Conservation (phyloP, 306 rosid genomes). For the Vicia faba region DNA sequence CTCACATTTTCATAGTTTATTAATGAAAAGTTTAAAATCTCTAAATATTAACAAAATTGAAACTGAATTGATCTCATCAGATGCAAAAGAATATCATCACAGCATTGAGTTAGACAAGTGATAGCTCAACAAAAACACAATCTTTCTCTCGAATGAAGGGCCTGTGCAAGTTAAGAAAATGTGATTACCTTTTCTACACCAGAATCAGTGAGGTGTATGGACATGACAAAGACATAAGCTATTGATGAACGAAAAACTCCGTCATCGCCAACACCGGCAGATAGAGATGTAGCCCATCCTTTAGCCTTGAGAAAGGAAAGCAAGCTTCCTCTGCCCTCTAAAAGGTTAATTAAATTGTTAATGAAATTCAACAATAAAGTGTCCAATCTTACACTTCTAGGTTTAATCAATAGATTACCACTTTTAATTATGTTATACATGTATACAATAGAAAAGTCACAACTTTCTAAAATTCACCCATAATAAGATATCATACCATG, state of each 20-base stretch:
- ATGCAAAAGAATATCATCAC: slow-evolving; percentile 28
- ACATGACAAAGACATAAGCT: slow-evolving; percentile 77
- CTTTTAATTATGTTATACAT: too few species aligned
- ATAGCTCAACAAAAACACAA: slow-evolving; percentile 19
- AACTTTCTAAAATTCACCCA: slow-evolving; percentile 19
- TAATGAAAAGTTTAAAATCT: slow-evolving; percentile 23
- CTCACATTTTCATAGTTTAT: slow-evolving; percentile 13
- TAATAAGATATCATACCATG: slow-evolving; percentile 68
- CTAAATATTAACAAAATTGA: slow-evolving; percentile 35
- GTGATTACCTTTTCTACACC: slow-evolving; percentile 80
- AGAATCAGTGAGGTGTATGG: slow-evolving; percentile 87
- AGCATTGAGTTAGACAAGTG: slow-evolving; percentile 12
- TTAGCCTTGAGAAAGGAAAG: slow-evolving; percentile 71
- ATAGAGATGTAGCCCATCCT: slow-evolving; percentile 91
- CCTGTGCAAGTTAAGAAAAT: slow-evolving; percentile 14
- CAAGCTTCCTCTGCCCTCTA: slow-evolving; percentile 98
- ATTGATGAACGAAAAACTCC: slow-evolving; percentile 75
- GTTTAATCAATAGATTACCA: too few species aligned
- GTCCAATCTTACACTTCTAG: slow-evolving; percentile 22
- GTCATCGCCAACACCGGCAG: slow-evolving; percentile 92
- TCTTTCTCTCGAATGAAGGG: slow-evolving; percentile 32
- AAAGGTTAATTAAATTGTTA: slow-evolving; percentile 42
- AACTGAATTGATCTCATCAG: slow-evolving; percentile 34
- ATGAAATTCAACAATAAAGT: slow-evolving; percentile 29
- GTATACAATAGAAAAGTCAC: background rate